Conservation (phyloP, 805 yeast genomes). For the Kodamaea jinghongensis region DNA sequence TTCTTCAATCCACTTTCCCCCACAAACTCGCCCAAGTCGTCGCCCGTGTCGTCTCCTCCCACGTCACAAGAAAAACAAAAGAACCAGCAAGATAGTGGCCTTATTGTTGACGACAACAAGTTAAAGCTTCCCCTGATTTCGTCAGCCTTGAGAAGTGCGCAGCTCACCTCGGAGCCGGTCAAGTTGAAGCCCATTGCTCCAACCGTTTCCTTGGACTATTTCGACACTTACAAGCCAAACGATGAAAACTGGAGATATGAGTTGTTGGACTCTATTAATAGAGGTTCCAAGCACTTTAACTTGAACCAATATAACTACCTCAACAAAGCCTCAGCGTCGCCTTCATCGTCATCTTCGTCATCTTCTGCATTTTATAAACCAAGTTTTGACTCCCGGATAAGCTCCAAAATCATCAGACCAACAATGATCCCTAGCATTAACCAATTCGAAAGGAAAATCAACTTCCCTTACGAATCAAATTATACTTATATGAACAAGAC, state of each 20-base stretch:
- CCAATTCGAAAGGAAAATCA: conserved; percentile 33
- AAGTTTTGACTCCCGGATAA: conserved; percentile 36
- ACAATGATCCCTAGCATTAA: conserved; percentile 18
- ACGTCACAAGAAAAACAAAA: background rate
- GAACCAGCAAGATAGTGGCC: background rate
- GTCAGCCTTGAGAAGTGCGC: conserved; percentile 27
- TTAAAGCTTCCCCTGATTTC: conserved; percentile 34
- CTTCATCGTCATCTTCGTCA: conserved; percentile 9
- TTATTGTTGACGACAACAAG: conserved; percentile 1
- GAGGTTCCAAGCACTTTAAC: conserved; percentile 22
- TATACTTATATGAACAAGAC: conserved; percentile 50
- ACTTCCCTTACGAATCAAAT: conserved; percentile 54
- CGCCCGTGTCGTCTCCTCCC: conserved; percentile 17
- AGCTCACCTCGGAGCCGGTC: conserved; percentile 17
- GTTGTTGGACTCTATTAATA: conserved; percentile 33
- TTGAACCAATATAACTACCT: conserved; percentile 29
- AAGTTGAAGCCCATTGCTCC: conserved; percentile 36
- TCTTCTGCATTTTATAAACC: conserved; percentile 23
- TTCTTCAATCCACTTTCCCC: conserved; percentile 20
- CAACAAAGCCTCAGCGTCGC: conserved; percentile 14
- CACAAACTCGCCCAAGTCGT: conserved; percentile 18
- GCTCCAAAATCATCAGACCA: conserved; percentile 23
- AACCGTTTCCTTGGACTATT: conserved; percentile 42
- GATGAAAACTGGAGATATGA: conserved; percentile 46
- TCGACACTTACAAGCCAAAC: conserved; percentile 44